A percentile compares a stretch with the other conserved stretches of the same genome.
Evolutionary conservation across 1,284 basidiomycete species (phyloP).

Genomic region (Malassezia brasiliensis): DNA sequence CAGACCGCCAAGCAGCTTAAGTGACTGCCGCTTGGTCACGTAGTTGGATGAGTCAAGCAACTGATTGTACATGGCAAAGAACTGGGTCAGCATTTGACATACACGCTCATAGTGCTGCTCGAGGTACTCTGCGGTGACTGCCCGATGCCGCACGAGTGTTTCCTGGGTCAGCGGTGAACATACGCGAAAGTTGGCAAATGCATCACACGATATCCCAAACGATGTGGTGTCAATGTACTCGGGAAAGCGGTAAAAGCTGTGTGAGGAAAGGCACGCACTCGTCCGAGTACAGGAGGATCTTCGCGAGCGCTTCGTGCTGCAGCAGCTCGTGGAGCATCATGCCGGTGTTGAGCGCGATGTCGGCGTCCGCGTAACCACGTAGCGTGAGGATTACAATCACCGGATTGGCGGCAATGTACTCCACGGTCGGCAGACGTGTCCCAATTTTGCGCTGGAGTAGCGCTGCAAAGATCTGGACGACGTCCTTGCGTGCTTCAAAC

Average conservation of each 20-base stretch:
- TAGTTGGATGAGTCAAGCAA: constrained; percentile 90
- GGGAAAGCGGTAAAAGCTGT: constrained; percentile 79
- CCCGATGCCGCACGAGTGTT: constrained; percentile 75
- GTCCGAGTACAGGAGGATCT: constrained; percentile 82
- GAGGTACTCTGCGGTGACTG: constrained; percentile 90
- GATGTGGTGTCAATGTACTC: constrained; percentile 95
- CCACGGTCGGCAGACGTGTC: constrained; percentile 82
- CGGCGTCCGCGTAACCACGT: constrained; percentile 72
- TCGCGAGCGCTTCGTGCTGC: constrained; percentile 78
- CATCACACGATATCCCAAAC: constrained; percentile 95
- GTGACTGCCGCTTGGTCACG: constrained; percentile 96
- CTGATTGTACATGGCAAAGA: constrained; percentile 86
- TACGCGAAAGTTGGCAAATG: constrained; percentile 80
- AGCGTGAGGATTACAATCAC: constrained; percentile 82
- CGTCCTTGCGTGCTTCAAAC: constrained; percentile 85
- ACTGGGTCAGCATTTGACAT: constrained; percentile 53
- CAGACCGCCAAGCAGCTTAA: constrained; percentile 96
- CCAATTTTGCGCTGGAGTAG: constrained; percentile 92
- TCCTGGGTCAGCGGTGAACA: constrained; percentile 45
- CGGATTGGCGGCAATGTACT: constrained; percentile 73
- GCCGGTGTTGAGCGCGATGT: constrained; percentile 90
- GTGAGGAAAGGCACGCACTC: constrained; percentile 37
- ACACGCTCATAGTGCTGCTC: constrained; percentile 80
- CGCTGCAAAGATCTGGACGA: constrained; percentile 91
- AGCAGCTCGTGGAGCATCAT: constrained; percentile 98